phyloP scores from a whole-genome alignment of 805 yeast genomes.

The Kazachstania taianensis region DNA sequence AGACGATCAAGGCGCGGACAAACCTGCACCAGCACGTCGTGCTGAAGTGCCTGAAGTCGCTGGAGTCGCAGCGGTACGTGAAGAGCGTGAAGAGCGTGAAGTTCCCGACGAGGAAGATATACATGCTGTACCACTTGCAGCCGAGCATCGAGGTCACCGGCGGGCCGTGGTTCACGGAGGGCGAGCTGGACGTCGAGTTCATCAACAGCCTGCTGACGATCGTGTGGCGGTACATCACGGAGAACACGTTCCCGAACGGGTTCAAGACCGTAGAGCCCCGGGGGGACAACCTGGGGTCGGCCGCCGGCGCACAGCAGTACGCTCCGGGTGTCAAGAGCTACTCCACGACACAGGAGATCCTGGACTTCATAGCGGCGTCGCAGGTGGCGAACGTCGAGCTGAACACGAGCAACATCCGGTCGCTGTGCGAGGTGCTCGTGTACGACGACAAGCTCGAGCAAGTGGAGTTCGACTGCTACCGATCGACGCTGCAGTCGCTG shows the following conservation, averaged over 20 bases:
- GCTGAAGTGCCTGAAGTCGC: constrained; percentile 62
- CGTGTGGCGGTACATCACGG: constrained; percentile 78
- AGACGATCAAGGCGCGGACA: constrained; percentile 78
- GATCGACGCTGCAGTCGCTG: constrained; percentile 77
- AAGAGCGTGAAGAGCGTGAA: constrained; percentile 86
- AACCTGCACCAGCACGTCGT: constrained; percentile 90
- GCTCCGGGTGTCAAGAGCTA: constrained; percentile 51
- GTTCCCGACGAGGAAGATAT: constrained; percentile 88
- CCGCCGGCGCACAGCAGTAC: constrained; percentile 28
- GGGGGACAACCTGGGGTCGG: neutral
- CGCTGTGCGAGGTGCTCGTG: constrained; percentile 78
- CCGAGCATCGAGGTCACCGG: constrained; percentile 96
- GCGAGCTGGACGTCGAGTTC: constrained; percentile 88
- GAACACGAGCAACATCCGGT: constrained; percentile 58
- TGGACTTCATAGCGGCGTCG: constrained; percentile 58
- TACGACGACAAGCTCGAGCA: constrained; percentile 79
- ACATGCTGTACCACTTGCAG: constrained; percentile 87
- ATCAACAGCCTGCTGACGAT: constrained; percentile 75
- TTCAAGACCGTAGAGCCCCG: too few relatives aligned
- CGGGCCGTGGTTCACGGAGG: constrained; percentile 98
- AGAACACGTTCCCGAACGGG: constrained; percentile 65
- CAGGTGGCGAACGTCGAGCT: constrained; percentile 79
- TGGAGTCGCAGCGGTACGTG: constrained; percentile 74
- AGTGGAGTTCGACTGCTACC: constrained; percentile 51
- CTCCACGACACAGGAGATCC: constrained; percentile 65